Base-by-base conservation (phyloP, 1,139 yeast genomes). In the Keqinozyma sinolaborantium region DNA sequence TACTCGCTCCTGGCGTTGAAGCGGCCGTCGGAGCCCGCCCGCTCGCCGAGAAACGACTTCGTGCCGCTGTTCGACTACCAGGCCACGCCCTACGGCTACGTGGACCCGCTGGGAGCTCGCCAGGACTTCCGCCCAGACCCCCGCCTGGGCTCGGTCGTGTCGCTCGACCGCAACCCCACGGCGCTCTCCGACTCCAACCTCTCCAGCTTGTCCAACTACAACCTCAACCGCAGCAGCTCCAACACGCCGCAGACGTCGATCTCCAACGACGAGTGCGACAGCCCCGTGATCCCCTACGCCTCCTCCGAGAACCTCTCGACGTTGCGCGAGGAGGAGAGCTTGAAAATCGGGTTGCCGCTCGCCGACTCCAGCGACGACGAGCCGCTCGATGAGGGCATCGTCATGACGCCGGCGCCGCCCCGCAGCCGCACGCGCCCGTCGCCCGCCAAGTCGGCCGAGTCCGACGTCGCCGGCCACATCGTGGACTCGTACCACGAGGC, bases 221-320 rank as follows among this genome's bases (percentile, higher is more conserved):
- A 53, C 27, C 42, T 60, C 28, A 53, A 50, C 34, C 46, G 64
- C 23, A 52, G 60, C 9, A 41, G 51, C 25, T 52, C 65, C 2
- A 62, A 59, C 28, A 64, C 70, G 4, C 70, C 71, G 1, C 61
- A 60, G 23, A 62, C 70, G 2, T 60, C 67, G 2, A 58, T 64
- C 14, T 52, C 51, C 23, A 38, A 41, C 10, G 32, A 43, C 1
- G 43, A 34, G 19, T 48, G 44, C n/a, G 44, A 26, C 10, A 28
- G 26, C 16, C 14, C 26, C 5, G 4, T 15, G n/a, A 6, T 4
- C 23, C 4, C 11, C 4, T 7, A n/a, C 9, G 23, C 18, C 5
- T 27, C 30, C 10, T 6, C 10, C 13, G 24, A 27, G 8, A 27
- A 27, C 14, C 12, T 16, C 10, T 11, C 30, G 10, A 18, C 30